These are phyloP conservation scores for Straminergon stramineum DNA, from an alignment of 225 moss, liverwort and hornwort species.

Conservation along the genomic window DNA sequence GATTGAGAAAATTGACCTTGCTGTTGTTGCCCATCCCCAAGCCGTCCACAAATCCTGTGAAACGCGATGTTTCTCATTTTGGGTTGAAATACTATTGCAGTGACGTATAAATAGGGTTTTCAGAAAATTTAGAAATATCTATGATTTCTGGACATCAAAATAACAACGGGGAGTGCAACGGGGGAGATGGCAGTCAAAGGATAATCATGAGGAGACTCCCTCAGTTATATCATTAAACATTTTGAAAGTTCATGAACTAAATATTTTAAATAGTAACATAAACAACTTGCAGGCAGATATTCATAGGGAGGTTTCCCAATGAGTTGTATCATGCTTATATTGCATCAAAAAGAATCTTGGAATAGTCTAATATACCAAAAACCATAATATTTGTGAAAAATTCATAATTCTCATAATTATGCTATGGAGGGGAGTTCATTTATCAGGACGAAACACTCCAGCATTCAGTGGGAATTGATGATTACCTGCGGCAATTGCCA, in stretches of 20 bases:
- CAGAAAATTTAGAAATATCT: too few relatives aligned
- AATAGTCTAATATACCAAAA: background rate
- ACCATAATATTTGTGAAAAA: background rate
- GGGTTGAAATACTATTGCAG: background rate
- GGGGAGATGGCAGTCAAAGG: background rate
- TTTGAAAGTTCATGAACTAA: background rate
- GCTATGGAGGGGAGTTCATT: background rate
- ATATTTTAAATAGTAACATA: background rate
- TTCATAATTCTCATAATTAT: background rate
- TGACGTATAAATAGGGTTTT: background rate
- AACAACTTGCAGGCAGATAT: background rate
- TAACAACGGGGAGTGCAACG: background rate
- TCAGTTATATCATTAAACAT: background rate
- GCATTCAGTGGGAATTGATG: background rate
- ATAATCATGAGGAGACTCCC: background rate
- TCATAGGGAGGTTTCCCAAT: background rate
- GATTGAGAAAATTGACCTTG: slow-evolving; percentile 30
- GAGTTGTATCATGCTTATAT: background rate
- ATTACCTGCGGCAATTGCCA: slow-evolving; percentile 66
- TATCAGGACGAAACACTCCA: background rate
- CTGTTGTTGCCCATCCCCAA: slow-evolving; percentile 66
- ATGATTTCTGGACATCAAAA: too few relatives aligned
- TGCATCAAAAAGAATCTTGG: background rate
- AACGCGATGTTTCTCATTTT: background rate
- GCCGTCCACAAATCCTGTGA: slow-evolving; percentile 64